phyloP scores from a whole-genome alignment of 495 filamentous ascomycete genomes.

The Pseudotulostoma volvatum region DNA sequence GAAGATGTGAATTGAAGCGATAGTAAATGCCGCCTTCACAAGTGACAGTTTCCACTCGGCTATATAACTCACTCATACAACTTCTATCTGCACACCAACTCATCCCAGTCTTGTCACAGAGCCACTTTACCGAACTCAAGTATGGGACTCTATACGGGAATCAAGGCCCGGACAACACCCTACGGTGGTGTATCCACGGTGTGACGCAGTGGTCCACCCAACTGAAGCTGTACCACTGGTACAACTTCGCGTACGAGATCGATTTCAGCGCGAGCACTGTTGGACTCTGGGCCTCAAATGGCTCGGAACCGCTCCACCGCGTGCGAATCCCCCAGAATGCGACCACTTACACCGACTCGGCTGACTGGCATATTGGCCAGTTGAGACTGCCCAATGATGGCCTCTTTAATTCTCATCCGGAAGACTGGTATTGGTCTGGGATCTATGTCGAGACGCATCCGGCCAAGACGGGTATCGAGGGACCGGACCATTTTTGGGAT shows the following conservation, averaged over 20 bases:
- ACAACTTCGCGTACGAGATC: conserved; percentile 53
- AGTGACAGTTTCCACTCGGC: too few species aligned
- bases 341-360: conserved; percentile 47
- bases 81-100: too few species aligned
- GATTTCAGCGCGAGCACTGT: conserved; percentile 44
- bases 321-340: conserved; percentile 40
- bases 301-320: conserved; percentile 36
- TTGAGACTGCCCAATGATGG: conserved; percentile 45
- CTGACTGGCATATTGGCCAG: conserved; percentile 60
- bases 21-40: too few species aligned
- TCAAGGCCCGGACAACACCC: conserved; percentile 34
- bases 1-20: too few species aligned
- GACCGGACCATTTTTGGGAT: too few species aligned
- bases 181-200: conserved; percentile 38
- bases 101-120: conserved; percentile 21
- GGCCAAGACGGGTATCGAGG: conserved; percentile 41
- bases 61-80: neutral
- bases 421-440: conserved; percentile 62
- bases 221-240: conserved; percentile 44
- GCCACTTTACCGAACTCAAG: conserved; percentile 64
- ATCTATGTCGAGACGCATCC: conserved; percentile 50
- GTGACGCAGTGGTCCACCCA: conserved; percentile 34
- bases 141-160: conserved; percentile 48
- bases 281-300: conserved; percentile 53
- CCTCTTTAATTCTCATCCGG: conserved; percentile 27